Percentiles rank a stretch among this genome's conserved stretches.
These are phyloP conservation scores for Eucalyptus erythrocorys DNA, from an alignment of 345 rosid species.

Conservation along the genomic window DNA sequence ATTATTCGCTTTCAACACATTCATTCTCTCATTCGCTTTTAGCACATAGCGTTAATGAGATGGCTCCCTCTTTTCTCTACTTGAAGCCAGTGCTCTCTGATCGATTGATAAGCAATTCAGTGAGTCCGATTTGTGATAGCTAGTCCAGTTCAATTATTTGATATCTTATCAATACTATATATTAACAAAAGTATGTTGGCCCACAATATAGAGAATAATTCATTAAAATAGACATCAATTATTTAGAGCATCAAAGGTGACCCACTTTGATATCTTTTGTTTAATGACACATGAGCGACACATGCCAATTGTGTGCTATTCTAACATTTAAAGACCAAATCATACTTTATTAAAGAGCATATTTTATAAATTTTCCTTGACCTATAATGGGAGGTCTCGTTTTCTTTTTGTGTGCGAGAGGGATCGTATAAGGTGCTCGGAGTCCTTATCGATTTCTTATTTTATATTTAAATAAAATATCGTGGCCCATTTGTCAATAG, in stretches of 20 bases:
- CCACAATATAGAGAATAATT: neutral
- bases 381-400: neutral
- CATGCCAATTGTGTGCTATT: neutral
- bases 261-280: neutral
- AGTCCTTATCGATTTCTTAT: neutral
- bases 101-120: no score
- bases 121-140: no score
- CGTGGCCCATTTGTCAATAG: neutral
- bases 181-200: neutral
- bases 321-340: neutral
- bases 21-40: no score
- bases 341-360: neutral
- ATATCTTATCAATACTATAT: neutral
- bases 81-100: no score
- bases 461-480: neutral
- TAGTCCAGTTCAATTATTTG: neutral
- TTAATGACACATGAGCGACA: neutral
- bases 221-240: neutral
- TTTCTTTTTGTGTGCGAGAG: neutral
- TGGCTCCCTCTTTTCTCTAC: no score
- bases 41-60: no score
- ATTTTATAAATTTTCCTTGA: neutral
- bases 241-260: neutral
- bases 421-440: neutral
- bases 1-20: no score